Percentiles rank a stretch among this genome's conserved stretches.
These are phyloP conservation scores for Isoetes taiwanensis DNA, from an alignment of 75 land plant genomes.

Conservation along the genomic window DNA sequence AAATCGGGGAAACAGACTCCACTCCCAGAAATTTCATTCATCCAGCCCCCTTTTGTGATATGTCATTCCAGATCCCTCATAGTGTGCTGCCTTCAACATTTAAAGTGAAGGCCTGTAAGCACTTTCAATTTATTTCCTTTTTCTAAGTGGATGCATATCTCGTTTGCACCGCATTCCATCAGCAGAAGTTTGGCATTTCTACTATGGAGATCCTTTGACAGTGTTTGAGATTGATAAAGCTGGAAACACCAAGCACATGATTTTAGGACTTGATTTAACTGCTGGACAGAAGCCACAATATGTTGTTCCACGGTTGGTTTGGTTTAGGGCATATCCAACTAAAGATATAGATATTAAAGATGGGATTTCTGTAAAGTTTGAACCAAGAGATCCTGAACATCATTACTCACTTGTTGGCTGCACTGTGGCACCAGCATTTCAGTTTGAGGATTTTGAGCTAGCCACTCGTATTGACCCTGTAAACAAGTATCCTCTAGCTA, in stretches of 20 bases:
- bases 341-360: conserved; percentile 32
- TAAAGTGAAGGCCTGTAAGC: conserved; percentile 73
- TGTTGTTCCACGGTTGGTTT: conserved; percentile 70
- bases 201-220: conserved; percentile 78
- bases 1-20: too few relatives aligned
- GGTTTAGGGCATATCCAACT: conserved; percentile 90
- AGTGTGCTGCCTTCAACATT: too few relatives aligned
- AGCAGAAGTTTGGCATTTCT: conserved; percentile 93
- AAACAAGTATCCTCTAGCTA: conserved; percentile 30
- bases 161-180: conserved; percentile 75
- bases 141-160: conserved; percentile 66
- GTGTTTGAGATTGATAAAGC: conserved; percentile 64
- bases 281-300: conserved; percentile 68
- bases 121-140: conserved; percentile 65
- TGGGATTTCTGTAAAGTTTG: conserved; percentile 22
- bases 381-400: conserved; percentile 40
- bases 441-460: conserved; percentile 69
- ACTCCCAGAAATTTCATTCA: too few relatives aligned
- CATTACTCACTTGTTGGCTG: conserved; percentile 78
- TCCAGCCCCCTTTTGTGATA: too few relatives aligned
- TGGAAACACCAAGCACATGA: conserved; percentile 56
- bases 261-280: conserved; percentile 50
- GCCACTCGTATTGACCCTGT: conserved; percentile 35
- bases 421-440: conserved; percentile 87
- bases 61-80: too few relatives aligned